Base-by-base conservation (phyloP, 2,329 filamentous ascomycete genomes). In the Arachnopeziza araneosa region DNA sequence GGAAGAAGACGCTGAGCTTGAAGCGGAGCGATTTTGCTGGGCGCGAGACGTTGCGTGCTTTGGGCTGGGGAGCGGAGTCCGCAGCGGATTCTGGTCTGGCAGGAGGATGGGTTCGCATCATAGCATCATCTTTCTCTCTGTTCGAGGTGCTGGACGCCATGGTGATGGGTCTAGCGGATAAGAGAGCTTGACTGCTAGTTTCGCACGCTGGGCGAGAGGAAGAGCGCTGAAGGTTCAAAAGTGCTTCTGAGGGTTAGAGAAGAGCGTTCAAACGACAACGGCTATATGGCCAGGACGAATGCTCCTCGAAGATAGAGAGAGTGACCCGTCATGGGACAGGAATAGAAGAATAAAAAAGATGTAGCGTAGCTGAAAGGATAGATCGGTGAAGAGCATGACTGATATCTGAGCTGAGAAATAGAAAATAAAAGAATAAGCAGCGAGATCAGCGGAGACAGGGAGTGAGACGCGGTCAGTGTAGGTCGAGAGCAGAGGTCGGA, bases 1-100 rank as follows among this genome's bases (percentile, higher is more conserved):
- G 50, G 48, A 63, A 57, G 36, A 63, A 63, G 3, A 63, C 48
- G 5, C 54, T 60, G 23, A 61, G 5, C 23, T 63, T 63, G 36
- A 63, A 63, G 24, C 57, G 61, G 49, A 63, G 59, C 3, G 59
- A 52, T 22, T 60, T 63, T 52, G 36, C 36, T 12, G 36, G 36
- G 2, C 17, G 6, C 12, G 36, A 44, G 36, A 44, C 36, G 17
- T 44, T 12, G 5, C 36, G 36, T 17, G 4, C 22, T 56, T 59
- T 54, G n/a, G 23, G 51, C 52, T 24, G 30, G 22, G 24, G 50
- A 14, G 22, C n/a, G 50, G 22, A n/a, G 22, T 10, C n/a, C n/a
- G 32, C 24, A 17, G 36, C 10, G 5, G 36, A 44, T 44, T 44
- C 36, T 19, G 6, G 6, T 12, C 36, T 44, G 12, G 17, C 12